A percentile compares a stretch with the other conserved stretches of the same genome.
phyloP scores from a whole-genome alignment of 176 grass and related monocot species.

The Microstegium vimineum region DNA sequence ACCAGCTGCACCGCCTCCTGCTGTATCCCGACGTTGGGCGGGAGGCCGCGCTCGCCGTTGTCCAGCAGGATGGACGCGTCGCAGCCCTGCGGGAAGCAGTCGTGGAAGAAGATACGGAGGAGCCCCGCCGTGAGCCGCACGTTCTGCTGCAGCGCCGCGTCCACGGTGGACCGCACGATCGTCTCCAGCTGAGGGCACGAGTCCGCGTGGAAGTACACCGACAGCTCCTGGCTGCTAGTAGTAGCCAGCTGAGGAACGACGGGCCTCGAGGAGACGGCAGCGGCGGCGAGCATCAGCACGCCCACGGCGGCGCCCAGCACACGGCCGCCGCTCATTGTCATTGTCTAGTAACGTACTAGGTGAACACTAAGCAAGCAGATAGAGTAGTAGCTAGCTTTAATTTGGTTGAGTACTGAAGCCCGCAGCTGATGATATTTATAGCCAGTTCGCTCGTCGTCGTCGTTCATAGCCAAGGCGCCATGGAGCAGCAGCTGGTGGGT shows the following conservation, averaged over 20 bases:
- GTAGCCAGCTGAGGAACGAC: background rate
- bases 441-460: no score
- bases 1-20: constrained; percentile 33
- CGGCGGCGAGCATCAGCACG: background rate
- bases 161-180: constrained; percentile 5
- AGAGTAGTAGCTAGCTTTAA: no score
- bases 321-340: background rate
- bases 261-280: background rate
- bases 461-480: no score
- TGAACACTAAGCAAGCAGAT: no score
- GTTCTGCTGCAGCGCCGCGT: background rate
- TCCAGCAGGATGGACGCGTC: constrained; percentile 49
- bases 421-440: no score
- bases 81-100: constrained; percentile 55
- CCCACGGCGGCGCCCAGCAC: background rate
- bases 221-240: background rate
- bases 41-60: background rate
- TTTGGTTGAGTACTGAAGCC: background rate
- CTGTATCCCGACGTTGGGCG: constrained; percentile 34
- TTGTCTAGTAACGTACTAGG: no score
- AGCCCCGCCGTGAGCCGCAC: constrained; percentile 30
- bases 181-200: constrained; percentile 33
- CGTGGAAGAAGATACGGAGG: constrained; percentile 45
- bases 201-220: background rate
- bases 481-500: background rate